Evolutionary conservation across 2,329 filamentous ascomycete species (phyloP), one percentile per base, ranked within the genome.

Genomic region (Colletotrichum sp.): DNA sequence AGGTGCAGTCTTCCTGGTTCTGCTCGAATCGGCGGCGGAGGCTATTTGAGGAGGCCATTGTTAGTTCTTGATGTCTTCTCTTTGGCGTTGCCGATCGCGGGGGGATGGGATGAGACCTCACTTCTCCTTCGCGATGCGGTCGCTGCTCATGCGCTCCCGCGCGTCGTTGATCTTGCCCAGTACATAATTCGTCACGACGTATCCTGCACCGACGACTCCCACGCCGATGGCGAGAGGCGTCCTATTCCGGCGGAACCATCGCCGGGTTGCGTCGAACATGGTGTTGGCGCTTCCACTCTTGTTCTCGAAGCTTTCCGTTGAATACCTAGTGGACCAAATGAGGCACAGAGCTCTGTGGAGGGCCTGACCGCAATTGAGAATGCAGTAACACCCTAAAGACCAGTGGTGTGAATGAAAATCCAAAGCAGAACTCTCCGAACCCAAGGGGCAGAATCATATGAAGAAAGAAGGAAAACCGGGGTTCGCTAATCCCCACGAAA

Each of bases 1-100:
- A 98, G 64, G 96, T 98, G 86, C 97, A 99, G 86, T 99, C 97
- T 83, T 98, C 96, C 84, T 99, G 97, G 85, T 99, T 99, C 86
- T 99, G 97, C 85, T 98, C 95, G 86, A 99, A 99, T 82, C 97
- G 94, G 75, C 97, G 94, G 67, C 96, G 96, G 77, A 99, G 91
- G 85, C 96, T 98, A 80, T 32, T 22, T 61, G 56, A 60, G 34
- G 27, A 8, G 16, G 12, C n/a, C 13, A 12, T 13, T 62, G 74
- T 76, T 34, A 76, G 71, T 52, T 10, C 27, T 32, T 25, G n/a
- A n/a, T 32, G 43, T 25, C 43, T 22, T 52, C n/a, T 52, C n/a
- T 22, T 13, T 30, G 56, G 16, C 10, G 34, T n/a, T 22, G 36
- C 56, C 12, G 18, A 39, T 6, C 15, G 36, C 25, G 36, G 34